Evolutionary conservation across 768 basidiomycete species (phyloP).

Genomic region (Pholiota molesta): DNA sequence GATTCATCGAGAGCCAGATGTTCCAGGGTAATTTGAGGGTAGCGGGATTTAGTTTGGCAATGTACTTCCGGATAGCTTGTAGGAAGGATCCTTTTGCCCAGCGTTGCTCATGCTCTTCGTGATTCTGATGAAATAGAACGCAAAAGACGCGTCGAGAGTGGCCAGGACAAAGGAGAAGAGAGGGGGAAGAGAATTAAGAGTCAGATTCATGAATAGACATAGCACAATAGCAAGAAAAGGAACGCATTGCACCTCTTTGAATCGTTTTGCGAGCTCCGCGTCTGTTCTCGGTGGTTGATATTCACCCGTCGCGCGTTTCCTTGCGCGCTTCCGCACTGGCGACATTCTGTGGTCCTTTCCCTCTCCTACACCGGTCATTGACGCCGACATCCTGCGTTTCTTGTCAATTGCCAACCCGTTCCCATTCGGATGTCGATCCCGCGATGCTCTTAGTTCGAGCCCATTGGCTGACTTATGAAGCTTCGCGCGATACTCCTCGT

Average conservation of each 20-base stretch:
- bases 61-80: constrained; percentile 40
- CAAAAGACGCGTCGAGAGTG: constrained; percentile 13
- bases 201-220: constrained; percentile 18
- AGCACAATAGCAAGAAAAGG: constrained; percentile 20
- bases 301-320: constrained; percentile 42
- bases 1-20: constrained; percentile 77
- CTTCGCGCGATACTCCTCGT: constrained; percentile 63
- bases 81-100: constrained; percentile 81
- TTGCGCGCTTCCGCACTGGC: constrained; percentile 41
- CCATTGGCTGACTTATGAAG: constrained; percentile 27
- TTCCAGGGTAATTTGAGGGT: constrained; percentile 51
- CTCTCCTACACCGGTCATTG: constrained; percentile 18
- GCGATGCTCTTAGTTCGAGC: background rate
- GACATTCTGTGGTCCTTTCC: constrained; percentile 19
- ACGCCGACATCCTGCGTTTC: constrained; percentile 33
- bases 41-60: constrained; percentile 35
- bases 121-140: constrained; percentile 51
- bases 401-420: constrained; percentile 26
- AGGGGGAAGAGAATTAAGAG: constrained; percentile 12
- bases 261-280: constrained; percentile 63
- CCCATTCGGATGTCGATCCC: background rate
- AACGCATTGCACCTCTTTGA: constrained; percentile 61
- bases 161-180: constrained; percentile 18
- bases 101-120: constrained; percentile 67
- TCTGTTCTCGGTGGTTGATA: constrained; percentile 62